These are phyloP conservation scores for Pseudoscleropodium purum DNA, from an alignment of 225 moss, liverwort and hornwort species.

Conservation along the genomic window DNA sequence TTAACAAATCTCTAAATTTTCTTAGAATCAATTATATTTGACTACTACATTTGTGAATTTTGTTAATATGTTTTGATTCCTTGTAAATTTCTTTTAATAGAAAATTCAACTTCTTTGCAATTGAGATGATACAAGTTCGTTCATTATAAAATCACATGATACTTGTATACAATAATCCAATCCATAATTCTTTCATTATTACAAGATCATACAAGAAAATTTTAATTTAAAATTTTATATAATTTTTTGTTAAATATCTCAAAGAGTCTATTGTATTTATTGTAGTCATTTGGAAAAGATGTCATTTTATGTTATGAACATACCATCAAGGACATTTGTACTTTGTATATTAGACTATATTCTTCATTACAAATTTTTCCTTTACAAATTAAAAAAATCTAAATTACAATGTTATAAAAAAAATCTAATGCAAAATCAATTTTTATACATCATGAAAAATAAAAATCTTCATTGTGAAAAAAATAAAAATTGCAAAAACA, in stretches of 20 bases:
- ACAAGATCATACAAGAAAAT: neutral
- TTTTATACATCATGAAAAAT: neutral
- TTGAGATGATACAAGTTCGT: fast-evolving
- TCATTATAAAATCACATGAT: neutral
- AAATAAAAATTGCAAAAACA: neutral
- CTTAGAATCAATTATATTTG: fast-evolving
- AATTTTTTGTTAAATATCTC: neutral
- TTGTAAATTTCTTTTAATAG: neutral
- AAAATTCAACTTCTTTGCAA: neutral
- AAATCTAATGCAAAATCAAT: neutral
- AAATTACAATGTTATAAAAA: neutral
- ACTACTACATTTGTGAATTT: neutral
- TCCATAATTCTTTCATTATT: neutral
- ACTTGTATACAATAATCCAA: neutral
- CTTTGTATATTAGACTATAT: neutral
- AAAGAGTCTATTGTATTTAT: neutral
- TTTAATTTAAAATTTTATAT: too few relatives aligned
- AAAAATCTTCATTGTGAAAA: neutral
- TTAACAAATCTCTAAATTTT: neutral
- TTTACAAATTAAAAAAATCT: neutral
- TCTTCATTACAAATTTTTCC: neutral
- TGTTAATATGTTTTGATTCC: neutral
- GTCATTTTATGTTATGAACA: neutral
- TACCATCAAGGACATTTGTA: neutral
- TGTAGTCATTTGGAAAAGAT: neutral